Conservation (phyloP, 129 eudicot genomes). For the Chrysanthemum seticuspe region DNA sequence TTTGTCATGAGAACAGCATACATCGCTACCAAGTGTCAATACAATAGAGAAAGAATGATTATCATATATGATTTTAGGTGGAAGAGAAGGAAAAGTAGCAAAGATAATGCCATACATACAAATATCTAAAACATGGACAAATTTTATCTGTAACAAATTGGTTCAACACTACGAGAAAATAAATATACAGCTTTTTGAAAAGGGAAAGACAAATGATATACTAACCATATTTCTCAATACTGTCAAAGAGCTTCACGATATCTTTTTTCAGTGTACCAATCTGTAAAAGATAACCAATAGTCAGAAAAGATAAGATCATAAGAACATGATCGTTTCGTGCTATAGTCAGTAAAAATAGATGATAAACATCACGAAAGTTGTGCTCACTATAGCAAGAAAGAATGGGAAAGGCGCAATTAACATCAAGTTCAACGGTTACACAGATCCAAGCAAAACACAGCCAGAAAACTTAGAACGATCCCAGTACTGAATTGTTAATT, state of each 20-base stretch:
- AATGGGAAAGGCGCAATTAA: slow-evolving; percentile 4
- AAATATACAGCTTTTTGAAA: not conserved
- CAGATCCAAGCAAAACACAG: too few relatives aligned
- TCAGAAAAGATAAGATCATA: not conserved
- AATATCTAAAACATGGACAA: not conserved
- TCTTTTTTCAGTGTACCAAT: slow-evolving; percentile 65
- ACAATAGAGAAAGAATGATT: not conserved
- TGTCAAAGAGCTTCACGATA: slow-evolving; percentile 81
- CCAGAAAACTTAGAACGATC: too few relatives aligned
- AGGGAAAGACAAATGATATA: not conserved
- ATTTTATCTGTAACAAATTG: not conserved
- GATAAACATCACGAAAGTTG: slow-evolving; percentile 11
- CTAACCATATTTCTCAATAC: slow-evolving; percentile 82
- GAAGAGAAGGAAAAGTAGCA: not conserved
- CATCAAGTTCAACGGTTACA: not conserved
- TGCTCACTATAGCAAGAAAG: slow-evolving; percentile 8
- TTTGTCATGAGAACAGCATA: not conserved
- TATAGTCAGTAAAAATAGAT: slow-evolving; percentile 3
- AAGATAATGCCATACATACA: not conserved
- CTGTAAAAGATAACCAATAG: slow-evolving; percentile 39
- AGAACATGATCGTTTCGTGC: slow-evolving; percentile 15
- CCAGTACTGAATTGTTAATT: not conserved
- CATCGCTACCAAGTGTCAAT: not conserved
- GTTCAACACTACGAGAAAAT: slow-evolving; percentile 12
- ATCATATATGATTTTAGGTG: not conserved